Conservation (phyloP, 306 rosid species). For the Calophaca sinica region DNA sequence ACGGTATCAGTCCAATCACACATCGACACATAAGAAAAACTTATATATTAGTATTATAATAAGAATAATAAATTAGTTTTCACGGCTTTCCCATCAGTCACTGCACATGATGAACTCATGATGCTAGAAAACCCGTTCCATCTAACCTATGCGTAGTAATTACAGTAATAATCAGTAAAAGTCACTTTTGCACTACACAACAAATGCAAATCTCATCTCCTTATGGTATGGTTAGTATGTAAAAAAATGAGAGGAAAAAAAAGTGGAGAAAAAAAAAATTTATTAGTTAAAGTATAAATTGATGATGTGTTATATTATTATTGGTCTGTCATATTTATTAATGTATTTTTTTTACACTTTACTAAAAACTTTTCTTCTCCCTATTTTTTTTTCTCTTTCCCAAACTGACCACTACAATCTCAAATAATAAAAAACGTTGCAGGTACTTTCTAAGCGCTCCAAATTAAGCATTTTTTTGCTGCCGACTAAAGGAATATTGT, state of each 20-base stretch:
- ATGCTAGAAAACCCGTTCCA: background rate
- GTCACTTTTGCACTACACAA: background rate
- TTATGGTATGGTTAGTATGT: too few relatives aligned
- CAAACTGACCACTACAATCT: too few relatives aligned
- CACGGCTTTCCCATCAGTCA: slow-evolving; percentile 24
- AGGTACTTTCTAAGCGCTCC: background rate
- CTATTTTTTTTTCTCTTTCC: too few relatives aligned
- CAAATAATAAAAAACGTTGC: too few relatives aligned
- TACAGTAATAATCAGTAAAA: slow-evolving; percentile 15
- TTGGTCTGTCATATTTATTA: too few relatives aligned
- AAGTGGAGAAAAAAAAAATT: too few relatives aligned
- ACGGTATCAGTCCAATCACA: slow-evolving; percentile 42
- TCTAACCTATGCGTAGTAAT: background rate
- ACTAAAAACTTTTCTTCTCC: too few relatives aligned
- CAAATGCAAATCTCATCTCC: slow-evolving; percentile 19
- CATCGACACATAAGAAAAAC: slow-evolving; percentile 29
- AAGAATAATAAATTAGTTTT: background rate
- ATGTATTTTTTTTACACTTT: too few relatives aligned
- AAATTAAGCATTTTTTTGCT: background rate
- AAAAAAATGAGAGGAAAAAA: too few relatives aligned
- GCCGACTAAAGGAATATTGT: background rate
- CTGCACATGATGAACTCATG: background rate
- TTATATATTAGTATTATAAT: slow-evolving; percentile 8
- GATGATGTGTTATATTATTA: too few relatives aligned
- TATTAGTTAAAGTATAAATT: too few relatives aligned